Evolutionary conservation across 495 filamentous ascomycete genomes (phyloP).

Genomic region (Penicillium daleae): DNA sequence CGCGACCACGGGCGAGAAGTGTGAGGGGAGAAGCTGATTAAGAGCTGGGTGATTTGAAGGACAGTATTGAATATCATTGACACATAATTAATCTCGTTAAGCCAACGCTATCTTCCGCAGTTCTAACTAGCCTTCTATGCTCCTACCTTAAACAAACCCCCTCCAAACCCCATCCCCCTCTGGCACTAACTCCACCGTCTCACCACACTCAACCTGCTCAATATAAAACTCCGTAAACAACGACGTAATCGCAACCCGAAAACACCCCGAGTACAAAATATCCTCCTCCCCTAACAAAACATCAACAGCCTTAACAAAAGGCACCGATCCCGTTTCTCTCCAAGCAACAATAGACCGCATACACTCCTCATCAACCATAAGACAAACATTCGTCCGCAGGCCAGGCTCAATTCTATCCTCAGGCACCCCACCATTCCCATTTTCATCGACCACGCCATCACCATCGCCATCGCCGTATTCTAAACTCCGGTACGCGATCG

Average conservation of each 20-base stretch:
- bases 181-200: not conserved
- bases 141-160: not conserved
- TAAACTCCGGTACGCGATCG: constrained; percentile 6
- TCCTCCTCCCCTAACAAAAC: not conserved
- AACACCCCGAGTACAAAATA: not conserved
- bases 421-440: not conserved
- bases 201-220: not conserved
- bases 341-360: constrained; percentile 10
- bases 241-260: constrained; percentile 2
- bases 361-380: constrained; percentile 12
- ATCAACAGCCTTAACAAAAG: constrained; percentile 10
- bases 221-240: constrained; percentile 9
- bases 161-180: not conserved
- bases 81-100: no score
- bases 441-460: not conserved
- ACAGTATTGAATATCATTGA: no score
- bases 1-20: no score
- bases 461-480: not conserved
- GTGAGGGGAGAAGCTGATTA: no score
- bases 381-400: constrained; percentile 5
- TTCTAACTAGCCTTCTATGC: no score
- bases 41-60: no score
- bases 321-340: not conserved
- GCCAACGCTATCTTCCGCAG: no score
- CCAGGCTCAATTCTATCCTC: constrained; percentile 3